A percentile compares a stretch with the other conserved stretches of the same genome.
Evolutionary conservation across 768 basidiomycete species (phyloP).

Genomic region (Mycena indigotica): DNA sequence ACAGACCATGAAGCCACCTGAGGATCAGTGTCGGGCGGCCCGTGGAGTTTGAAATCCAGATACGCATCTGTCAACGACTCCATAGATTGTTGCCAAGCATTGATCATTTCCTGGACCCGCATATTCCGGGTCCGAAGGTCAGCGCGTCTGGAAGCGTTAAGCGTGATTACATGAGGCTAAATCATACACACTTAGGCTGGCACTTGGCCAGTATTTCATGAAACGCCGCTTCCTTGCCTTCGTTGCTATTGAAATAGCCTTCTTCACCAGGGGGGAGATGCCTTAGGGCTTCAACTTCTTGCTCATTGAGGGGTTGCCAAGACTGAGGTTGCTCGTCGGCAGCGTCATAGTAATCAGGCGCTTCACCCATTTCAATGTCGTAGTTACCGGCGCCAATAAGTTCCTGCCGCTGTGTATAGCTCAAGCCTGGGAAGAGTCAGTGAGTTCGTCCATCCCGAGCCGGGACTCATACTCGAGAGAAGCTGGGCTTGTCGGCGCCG

Average conservation of each 20-base stretch:
- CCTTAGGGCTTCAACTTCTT: conserved; percentile 1
- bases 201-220: conserved; percentile 8
- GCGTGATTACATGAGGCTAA: neutral
- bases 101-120: neutral
- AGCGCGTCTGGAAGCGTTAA: neutral
- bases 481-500: neutral
- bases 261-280: conserved; percentile 8
- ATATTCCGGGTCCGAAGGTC: neutral
- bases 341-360: neutral
- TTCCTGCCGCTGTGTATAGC: neutral
- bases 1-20: neutral
- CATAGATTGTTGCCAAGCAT: neutral
- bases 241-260: conserved; percentile 7
- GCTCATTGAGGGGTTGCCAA: neutral
- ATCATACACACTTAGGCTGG: neutral
- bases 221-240: conserved; percentile 6
- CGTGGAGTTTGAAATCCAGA: neutral
- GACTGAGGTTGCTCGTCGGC: neutral
- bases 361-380: neutral
- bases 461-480: neutral
- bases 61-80: neutral
- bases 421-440: neutral
- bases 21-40: neutral
- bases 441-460: neutral
- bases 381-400: neutral